A percentile compares a stretch with the other conserved stretches of the same genome.
phyloP scores from a whole-genome alignment of 208 protist genomes.

The Vickermania ingenoplastis region DNA sequence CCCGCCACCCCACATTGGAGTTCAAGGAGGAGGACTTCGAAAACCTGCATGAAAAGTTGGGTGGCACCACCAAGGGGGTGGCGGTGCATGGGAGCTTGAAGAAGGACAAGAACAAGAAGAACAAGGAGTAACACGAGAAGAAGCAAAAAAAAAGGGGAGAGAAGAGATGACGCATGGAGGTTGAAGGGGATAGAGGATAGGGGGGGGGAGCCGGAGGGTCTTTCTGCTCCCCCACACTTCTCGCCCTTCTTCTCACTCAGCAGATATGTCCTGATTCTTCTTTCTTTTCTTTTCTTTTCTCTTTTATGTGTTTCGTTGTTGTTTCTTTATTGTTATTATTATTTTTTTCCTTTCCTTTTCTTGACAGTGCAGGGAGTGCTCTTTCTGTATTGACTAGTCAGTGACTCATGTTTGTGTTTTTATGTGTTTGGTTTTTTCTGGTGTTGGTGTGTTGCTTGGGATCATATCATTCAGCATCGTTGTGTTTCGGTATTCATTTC shows the following conservation, averaged over 20 bases:
- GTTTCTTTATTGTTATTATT: background rate
- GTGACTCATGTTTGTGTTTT: background rate
- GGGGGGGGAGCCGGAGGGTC: background rate
- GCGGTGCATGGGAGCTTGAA: conserved; percentile 57
- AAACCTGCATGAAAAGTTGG: conserved; percentile 49
- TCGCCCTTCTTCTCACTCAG: too few species aligned
- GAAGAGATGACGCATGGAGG: background rate
- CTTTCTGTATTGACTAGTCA: conserved; percentile 4
- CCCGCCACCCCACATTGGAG: conserved; percentile 32
- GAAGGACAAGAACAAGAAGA: conserved; percentile 29
- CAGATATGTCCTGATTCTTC: too few species aligned
- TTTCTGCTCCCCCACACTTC: too few species aligned
- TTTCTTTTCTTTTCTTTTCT: conserved; percentile 14
- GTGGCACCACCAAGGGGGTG: conserved; percentile 60
- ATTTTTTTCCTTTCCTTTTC: conserved; percentile 4
- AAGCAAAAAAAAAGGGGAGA: too few species aligned
- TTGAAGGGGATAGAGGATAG: conserved; percentile 2
- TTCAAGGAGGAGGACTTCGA: conserved; percentile 51
- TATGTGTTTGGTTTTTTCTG: too few species aligned
- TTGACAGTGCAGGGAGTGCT: conserved; percentile 2
- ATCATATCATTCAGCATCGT: too few species aligned
- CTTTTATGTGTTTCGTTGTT: conserved; percentile 8
- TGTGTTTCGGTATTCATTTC: too few species aligned
- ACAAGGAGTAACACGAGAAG: conserved; percentile 8
- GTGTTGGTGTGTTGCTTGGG: too few species aligned